Evolutionary conservation across 306 rosid genomes (phyloP).

Genomic region (Castanea crenata): DNA sequence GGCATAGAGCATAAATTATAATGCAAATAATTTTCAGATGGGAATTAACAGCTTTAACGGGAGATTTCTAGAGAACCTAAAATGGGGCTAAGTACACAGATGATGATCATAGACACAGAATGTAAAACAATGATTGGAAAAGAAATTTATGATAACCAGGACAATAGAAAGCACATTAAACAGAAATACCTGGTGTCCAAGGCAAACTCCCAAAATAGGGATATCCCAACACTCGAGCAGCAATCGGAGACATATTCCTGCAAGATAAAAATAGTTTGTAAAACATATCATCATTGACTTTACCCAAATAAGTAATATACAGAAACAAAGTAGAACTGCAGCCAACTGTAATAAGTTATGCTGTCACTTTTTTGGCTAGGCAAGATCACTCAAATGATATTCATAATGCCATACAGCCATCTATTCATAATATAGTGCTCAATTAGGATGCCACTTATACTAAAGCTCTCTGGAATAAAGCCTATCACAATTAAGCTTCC

Average conservation of each 20-base stretch:
- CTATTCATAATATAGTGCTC: constrained; percentile 6
- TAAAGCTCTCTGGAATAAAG: constrained; percentile 10
- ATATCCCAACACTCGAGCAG: constrained; percentile 77
- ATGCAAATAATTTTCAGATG: neutral
- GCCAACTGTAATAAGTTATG: neutral
- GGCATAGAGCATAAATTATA: neutral
- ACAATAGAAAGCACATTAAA: constrained; percentile 10
- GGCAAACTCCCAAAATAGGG: constrained; percentile 94
- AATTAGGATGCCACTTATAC: constrained; percentile 19
- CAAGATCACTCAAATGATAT: constrained; percentile 4
- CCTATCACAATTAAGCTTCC: constrained; percentile 3
- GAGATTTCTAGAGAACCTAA: neutral
- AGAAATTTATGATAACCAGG: neutral
- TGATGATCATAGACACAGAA: neutral
- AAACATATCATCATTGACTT: constrained; percentile 10
- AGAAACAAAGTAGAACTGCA: neutral
- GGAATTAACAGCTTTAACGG: neutral
- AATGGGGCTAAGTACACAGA: neutral
- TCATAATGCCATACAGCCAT: neutral
- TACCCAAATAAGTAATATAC: neutral
- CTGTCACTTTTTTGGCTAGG: neutral
- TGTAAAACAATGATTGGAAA: constrained; percentile 3
- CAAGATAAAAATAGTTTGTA: constrained; percentile 30
- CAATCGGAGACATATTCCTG: constrained; percentile 90
- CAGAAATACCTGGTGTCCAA: constrained; percentile 89